phyloP scores from a whole-genome alignment of 2,329 filamentous ascomycete species.

The Ceratocystis destructans region DNA sequence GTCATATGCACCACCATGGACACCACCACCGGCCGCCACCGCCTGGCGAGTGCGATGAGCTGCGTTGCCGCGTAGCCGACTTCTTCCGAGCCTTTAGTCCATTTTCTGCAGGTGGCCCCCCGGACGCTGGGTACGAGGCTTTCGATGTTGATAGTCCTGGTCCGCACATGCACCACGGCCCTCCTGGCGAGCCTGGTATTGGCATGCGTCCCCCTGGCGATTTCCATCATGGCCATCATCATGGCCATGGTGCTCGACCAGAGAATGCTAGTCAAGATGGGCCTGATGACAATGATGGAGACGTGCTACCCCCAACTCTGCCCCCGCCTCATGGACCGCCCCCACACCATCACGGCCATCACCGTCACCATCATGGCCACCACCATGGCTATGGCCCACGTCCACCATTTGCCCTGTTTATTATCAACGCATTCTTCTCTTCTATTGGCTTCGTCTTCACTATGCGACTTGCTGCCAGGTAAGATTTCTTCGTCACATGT shows the following conservation, averaged over 20 bases:
- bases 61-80: neutral
- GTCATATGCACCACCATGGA: neutral
- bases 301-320: neutral
- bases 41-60: neutral
- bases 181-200: slow-evolving; percentile 12
- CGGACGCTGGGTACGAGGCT: neutral
- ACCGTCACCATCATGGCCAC: neutral
- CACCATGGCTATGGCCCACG: neutral
- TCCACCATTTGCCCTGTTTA: slow-evolving; percentile 5
- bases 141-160: neutral
- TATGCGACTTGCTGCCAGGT: slow-evolving; percentile 8
- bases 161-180: slow-evolving; percentile 13
- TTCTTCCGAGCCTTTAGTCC: neutral
- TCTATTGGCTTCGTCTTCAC: slow-evolving; percentile 11
- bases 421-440: slow-evolving; percentile 12
- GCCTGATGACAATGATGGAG: neutral
- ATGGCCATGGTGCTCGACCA: neutral
- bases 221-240: slow-evolving; percentile 9
- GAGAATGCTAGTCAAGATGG: neutral
- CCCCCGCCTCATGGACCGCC: slow-evolving; percentile 4
- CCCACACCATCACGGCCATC: slow-evolving; percentile 1
- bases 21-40: neutral
- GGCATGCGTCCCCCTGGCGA: slow-evolving; percentile 14
- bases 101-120: neutral
- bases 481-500: neutral